phyloP scores from a whole-genome alignment of 2,329 filamentous ascomycete species.

The Emergomyces pasteurianus region DNA sequence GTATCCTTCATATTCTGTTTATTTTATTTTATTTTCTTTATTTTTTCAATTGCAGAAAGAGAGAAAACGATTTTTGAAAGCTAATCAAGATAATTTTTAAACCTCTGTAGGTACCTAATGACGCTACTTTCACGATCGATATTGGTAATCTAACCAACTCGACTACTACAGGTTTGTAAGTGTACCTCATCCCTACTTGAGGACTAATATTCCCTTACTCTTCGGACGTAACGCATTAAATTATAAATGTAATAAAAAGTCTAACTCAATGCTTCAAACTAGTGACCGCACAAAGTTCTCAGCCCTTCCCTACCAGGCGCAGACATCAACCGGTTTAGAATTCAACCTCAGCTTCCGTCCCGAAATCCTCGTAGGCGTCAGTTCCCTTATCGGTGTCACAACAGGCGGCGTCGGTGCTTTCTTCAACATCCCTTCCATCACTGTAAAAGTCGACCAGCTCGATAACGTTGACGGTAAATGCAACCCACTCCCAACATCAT shows the following conservation, averaged over 20 bases:
- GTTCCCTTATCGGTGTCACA: slow-evolving; percentile 4
- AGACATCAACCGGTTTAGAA: slow-evolving; percentile 3
- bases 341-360: slow-evolving; percentile 11
- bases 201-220: neutral
- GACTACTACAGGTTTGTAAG: slow-evolving; percentile 23
- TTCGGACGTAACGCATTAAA: neutral
- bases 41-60: neutral
- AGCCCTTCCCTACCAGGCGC: slow-evolving; percentile 12
- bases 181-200: neutral
- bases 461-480: slow-evolving; percentile 13
- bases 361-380: slow-evolving; percentile 13
- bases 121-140: slow-evolving; percentile 11
- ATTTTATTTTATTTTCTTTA: no score
- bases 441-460: slow-evolving; percentile 12
- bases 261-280: neutral
- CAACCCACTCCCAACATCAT: slow-evolving; percentile 3
- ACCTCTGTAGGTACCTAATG: slow-evolving; percentile 10
- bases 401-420: slow-evolving; percentile 15
- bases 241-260: neutral
- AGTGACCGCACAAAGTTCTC: slow-evolving; percentile 12
- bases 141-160: slow-evolving; percentile 10
- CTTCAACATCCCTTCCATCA: slow-evolving; percentile 14
- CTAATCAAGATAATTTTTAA: neutral
- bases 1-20: neutral
- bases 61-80: neutral